Conservation (phyloP, 345 rosid species). For the Moricandia arvensis region DNA sequence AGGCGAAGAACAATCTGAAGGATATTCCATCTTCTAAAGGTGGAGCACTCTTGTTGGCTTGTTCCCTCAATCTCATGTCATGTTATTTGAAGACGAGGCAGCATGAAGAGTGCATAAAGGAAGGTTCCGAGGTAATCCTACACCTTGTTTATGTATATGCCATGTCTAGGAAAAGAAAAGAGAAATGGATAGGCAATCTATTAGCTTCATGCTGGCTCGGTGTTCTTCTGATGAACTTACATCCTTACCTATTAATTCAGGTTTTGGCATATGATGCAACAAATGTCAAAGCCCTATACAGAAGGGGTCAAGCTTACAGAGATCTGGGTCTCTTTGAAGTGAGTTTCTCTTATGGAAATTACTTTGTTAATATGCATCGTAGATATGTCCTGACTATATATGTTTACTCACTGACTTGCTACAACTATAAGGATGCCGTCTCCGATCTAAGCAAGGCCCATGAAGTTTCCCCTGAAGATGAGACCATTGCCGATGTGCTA, state of each 20-base stretch:
- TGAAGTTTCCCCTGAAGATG: slow-evolving; percentile 85
- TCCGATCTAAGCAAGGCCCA: slow-evolving; percentile 74
- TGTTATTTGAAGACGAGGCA: slow-evolving; percentile 83
- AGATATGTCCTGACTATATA: slow-evolving; percentile 1
- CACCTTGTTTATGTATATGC: neutral
- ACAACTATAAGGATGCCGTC: slow-evolving; percentile 66
- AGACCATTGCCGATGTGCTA: slow-evolving; percentile 70
- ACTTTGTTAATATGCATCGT: neutral
- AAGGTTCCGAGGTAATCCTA: slow-evolving; percentile 80
- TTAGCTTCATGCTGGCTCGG: neutral
- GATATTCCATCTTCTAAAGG: slow-evolving; percentile 64
- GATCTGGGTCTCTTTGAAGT: slow-evolving; percentile 71
- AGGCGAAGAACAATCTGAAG: slow-evolving; percentile 84
- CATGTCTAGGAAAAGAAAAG: too few species aligned
- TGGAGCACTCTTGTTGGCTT: slow-evolving; percentile 60
- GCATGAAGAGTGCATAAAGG: slow-evolving; percentile 66
- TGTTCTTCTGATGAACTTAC: slow-evolving; percentile 23
- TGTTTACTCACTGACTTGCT: slow-evolving; percentile 19
- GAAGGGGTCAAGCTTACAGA: slow-evolving; percentile 96
- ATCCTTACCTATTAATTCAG: slow-evolving; percentile 40
- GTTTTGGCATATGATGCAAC: slow-evolving; percentile 74
- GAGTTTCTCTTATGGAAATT: slow-evolving; percentile 45
- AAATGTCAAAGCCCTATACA: slow-evolving; percentile 89
- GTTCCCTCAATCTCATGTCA: slow-evolving; percentile 95
- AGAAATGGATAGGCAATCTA: neutral